Evolutionary conservation across 768 basidiomycete species (phyloP), one percentile per base, ranked within the genome.

Genomic region (Auricularia sp.): DNA sequence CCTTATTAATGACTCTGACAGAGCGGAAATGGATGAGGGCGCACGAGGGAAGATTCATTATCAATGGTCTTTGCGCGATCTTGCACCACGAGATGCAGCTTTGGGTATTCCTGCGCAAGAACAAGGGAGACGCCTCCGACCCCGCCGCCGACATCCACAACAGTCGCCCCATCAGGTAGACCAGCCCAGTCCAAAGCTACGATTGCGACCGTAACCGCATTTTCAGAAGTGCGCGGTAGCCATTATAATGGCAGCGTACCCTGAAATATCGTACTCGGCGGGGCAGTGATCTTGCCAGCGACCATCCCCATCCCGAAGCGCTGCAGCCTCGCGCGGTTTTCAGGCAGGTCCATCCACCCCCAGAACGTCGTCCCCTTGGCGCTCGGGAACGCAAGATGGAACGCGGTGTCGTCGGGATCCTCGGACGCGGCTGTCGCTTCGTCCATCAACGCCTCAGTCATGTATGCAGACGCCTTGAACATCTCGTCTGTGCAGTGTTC

Each of bases 291-390:
- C 24, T 59, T 59, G 3, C 24, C 56, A 14, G 62, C 68, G 47
- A 66, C 64, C 73, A 79, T 78, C 11, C 71, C 77, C 3, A 71
- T 66, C 1, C 67, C 69, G 59, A 79, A 78, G 1, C 77, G 73
- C 2, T 66, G 64, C 16, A 70, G 65, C 11, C 69, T 54, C 3
- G 24, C 61, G 39, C 67, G 58, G 62, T 76, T 77, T 56, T 69
- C 71, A 10, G 77, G 72, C 6, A 66, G 51, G n/a, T 72, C 70
- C 14, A 68, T 69, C 59, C 68, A 73, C 0, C 70, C 69, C 71
- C 74, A 80, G 4, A 74, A 33, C 1, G 72, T 56, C 18, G 65
- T 67, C 7, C 71, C 68, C 51, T 70, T 67, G 1, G 75, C 75
- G 2, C 29, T 29, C 29, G 29, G 29, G 29, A 29, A 29, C 29